phyloP scores from a whole-genome alignment of 257 asterid species.

The Haberlea rhodopensis region DNA sequence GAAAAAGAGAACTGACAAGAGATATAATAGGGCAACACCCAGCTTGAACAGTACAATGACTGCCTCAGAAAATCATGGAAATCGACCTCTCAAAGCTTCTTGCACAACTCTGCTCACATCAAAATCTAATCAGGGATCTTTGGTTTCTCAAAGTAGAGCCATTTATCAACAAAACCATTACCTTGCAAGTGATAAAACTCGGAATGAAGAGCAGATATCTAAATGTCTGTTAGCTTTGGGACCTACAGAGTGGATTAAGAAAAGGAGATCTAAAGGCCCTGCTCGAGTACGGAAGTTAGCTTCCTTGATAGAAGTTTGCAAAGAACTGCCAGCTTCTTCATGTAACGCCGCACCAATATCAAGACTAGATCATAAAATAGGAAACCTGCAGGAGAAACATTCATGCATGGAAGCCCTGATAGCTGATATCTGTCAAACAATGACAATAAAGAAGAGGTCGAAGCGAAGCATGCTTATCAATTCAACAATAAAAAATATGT shows the following conservation, averaged over 20 bases:
- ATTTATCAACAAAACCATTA: conserved; percentile 25
- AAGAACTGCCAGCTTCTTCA: conserved; percentile 36
- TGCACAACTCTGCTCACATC: conserved; percentile 26
- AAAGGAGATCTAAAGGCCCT: conserved; percentile 51
- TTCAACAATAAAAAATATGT: conserved; percentile 35
- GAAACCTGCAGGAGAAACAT: conserved; percentile 34
- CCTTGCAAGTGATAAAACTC: conserved; percentile 28
- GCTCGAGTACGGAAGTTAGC: conserved; percentile 45
- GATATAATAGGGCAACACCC: conserved; percentile 33
- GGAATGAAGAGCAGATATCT: conserved; percentile 33
- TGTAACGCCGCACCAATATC: conserved; percentile 31
- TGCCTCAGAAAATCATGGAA: conserved; percentile 21
- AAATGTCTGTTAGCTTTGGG: conserved; percentile 44
- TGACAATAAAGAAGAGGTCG: conserved; percentile 54
- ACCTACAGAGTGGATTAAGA: conserved; percentile 39
- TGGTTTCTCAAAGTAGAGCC: conserved; percentile 29
- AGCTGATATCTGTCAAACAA: conserved; percentile 38
- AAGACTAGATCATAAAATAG: conserved; percentile 26
- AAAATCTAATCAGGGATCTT: conserved; percentile 27
- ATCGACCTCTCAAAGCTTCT: conserved; percentile 23
- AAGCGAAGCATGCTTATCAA: conserved; percentile 42
- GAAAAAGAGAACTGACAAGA: conserved; percentile 63
- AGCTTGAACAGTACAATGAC: conserved; percentile 29
- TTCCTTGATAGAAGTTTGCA: conserved; percentile 38
- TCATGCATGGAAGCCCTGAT: conserved; percentile 54